These are phyloP conservation scores for Pythium biforme DNA, from an alignment of 352 stramenopile species.

Conservation along the genomic window DNA sequence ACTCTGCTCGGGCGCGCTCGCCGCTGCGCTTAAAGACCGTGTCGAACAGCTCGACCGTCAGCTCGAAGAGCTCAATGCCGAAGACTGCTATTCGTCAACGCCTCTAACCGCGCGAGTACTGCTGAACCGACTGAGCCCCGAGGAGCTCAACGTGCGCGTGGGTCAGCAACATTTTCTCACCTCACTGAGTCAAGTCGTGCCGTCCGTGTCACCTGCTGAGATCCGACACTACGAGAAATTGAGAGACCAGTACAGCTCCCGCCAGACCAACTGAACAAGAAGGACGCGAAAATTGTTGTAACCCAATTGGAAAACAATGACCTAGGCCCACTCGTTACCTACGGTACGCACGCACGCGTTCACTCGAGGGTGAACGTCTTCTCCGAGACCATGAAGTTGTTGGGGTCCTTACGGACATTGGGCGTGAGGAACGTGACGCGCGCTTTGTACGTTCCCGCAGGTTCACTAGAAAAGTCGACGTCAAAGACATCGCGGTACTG, in stretches of 20 bases:
- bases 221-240: conserved; percentile 87
- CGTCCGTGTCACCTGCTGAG: conserved; percentile 85
- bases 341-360: background rate
- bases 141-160: conserved; percentile 67
- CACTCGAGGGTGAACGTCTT: conserved; percentile 27
- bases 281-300: background rate
- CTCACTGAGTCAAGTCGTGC: conserved; percentile 60
- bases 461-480: conserved; percentile 14
- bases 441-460: conserved; percentile 23
- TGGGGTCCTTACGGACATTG: conserved; percentile 31
- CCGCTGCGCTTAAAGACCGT: conserved; percentile 75
- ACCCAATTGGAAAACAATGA: background rate
- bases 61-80: conserved; percentile 66
- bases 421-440: conserved; percentile 30
- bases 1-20: conserved; percentile 72
- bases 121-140: conserved; percentile 53
- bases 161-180: conserved; percentile 52
- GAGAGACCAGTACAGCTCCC: conserved; percentile 83
- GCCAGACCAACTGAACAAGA: conserved; percentile 24
- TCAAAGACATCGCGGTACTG: conserved; percentile 20
- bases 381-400: conserved; percentile 26
- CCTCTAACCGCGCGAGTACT: conserved; percentile 68
- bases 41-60: conserved; percentile 61
- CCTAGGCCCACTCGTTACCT: background rate
- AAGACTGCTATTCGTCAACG: conserved; percentile 79